Evolutionary conservation across 1,139 yeast genomes (phyloP), one percentile per base, ranked within the genome.

Genomic region (Kluyveromyces sp.): DNA sequence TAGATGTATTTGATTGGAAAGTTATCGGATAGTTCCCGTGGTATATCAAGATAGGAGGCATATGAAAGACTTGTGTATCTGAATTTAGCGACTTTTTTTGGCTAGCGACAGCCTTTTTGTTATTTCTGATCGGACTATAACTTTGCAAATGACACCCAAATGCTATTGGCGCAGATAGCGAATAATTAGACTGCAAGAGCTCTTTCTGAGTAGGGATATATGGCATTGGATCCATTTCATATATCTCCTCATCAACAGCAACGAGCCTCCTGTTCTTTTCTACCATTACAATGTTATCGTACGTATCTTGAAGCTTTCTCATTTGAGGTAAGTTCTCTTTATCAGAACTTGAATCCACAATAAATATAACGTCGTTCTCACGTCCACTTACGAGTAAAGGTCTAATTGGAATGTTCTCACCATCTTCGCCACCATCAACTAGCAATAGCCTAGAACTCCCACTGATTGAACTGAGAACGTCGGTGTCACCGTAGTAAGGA

Each of bases 381-480:
- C 88, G 67, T 6, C 69, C 63, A 1, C 70, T 68, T 51, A 78
- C 79, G 37, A 81, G 65, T 47, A 81, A 68, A 4, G 87, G 82
- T 51, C 79, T 74, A 37, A 79, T 66, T 2, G 88, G 88, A 7
- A 82, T 70, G 50, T 76, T 76, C 57, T 82, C 87, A 1, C 71
- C 72, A 60, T 78, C 83, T 60, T 77, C 80, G 29, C 88, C 87
- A 4, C 88, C 88, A 63, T 82, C 89, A 4, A 77, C 83, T 56
- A 82, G 63, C 48, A 68, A 70, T 27, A 74, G 56, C 35, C 59
- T 60, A 40, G 65, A 52, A 7, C 52, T 48, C 2, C 40, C 33
- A 3, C 60, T 63, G 1, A 67, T 56, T 21, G 56, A 51, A 25
- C 45, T 47, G 6, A 55, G 50, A 8, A 51, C 51, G 15, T 46